Evolutionary conservation across 768 basidiomycete genomes (phyloP).

Genomic region (Macrolepiota fuliginosa): DNA sequence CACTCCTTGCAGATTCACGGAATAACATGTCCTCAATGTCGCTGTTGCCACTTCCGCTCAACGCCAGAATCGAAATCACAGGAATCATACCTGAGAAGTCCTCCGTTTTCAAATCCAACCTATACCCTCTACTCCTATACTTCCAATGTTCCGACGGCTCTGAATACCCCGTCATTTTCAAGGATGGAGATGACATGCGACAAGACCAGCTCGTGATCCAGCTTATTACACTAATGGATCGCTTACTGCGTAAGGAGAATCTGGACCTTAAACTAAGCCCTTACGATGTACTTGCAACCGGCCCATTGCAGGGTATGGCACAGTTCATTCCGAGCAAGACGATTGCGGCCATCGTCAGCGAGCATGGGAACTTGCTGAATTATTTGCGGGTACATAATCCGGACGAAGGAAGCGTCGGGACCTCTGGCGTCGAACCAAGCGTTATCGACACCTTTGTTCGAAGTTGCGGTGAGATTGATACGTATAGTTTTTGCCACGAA

Average conservation of each 20-base stretch:
- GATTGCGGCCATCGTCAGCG: conserved; percentile 91
- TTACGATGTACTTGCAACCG: conserved; percentile 92
- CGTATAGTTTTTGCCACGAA: neutral
- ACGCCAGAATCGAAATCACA: conserved; percentile 80
- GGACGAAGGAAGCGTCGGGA: conserved; percentile 93
- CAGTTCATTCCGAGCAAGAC: conserved; percentile 97
- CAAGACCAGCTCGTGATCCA: conserved; percentile 99
- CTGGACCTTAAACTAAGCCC: conserved; percentile 89
- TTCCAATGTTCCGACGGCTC: conserved; percentile 84
- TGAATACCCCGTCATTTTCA: conserved; percentile 96
- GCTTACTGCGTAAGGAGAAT: conserved; percentile 90
- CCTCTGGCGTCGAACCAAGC: conserved; percentile 89
- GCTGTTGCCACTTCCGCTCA: conserved; percentile 84
- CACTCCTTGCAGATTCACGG: conserved; percentile 81
- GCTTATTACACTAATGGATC: conserved; percentile 98
- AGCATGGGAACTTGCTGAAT: conserved; percentile 83
- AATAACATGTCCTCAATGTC: conserved; percentile 78
- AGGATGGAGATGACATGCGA: conserved; percentile 97
- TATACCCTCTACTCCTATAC: conserved; percentile 87
- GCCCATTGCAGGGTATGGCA: conserved; percentile 89
- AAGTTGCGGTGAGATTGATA: conserved; percentile 75
- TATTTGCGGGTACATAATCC: conserved; percentile 86
- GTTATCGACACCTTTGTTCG: conserved; percentile 96
- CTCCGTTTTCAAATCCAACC: conserved; percentile 95
- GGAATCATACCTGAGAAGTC: conserved; percentile 92